Evolutionary conservation across 371 early-diverging fungal species (phyloP).

Genomic region (Mucor lusitanicus): DNA sequence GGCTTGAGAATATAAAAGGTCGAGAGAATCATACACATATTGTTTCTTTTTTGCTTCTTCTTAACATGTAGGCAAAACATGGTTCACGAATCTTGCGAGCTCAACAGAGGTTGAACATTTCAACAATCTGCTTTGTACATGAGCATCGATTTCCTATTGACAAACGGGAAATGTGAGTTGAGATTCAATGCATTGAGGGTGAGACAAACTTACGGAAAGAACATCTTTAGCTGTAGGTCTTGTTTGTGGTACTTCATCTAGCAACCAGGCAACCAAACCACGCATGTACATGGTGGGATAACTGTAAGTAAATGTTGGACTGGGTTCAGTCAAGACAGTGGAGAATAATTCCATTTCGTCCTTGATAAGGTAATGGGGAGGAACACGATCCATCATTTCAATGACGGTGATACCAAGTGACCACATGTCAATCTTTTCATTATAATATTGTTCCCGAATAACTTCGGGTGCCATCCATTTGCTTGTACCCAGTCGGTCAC

Average conservation of each 20-base stretch:
- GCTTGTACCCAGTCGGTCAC: constrained; percentile 93
- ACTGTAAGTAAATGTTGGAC: constrained; percentile 49
- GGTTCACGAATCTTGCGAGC: constrained; percentile 40
- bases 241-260: constrained; percentile 41
- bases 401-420: constrained; percentile 54
- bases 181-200: not conserved
- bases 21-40: not conserved
- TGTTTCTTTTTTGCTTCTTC: constrained; percentile 3
- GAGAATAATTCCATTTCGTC: constrained; percentile 47
- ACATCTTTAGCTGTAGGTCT: constrained; percentile 47
- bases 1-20: not conserved
- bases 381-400: constrained; percentile 59
- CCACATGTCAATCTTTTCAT: constrained; percentile 57
- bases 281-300: constrained; percentile 53
- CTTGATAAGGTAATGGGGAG: constrained; percentile 45
- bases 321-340: constrained; percentile 43
- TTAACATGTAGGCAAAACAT: constrained; percentile 33
- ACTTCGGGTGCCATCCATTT: constrained; percentile 78
- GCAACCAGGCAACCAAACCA: constrained; percentile 50
- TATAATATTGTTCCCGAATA: constrained; percentile 46
- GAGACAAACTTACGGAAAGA: no score
- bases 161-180: not conserved
- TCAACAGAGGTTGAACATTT: constrained; percentile 28
- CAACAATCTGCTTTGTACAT: constrained; percentile 42
- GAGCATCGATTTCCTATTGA: constrained; percentile 42